Base-by-base conservation (phyloP, 2,329 filamentous ascomycete genomes). In the Neonectria faginata region DNA sequence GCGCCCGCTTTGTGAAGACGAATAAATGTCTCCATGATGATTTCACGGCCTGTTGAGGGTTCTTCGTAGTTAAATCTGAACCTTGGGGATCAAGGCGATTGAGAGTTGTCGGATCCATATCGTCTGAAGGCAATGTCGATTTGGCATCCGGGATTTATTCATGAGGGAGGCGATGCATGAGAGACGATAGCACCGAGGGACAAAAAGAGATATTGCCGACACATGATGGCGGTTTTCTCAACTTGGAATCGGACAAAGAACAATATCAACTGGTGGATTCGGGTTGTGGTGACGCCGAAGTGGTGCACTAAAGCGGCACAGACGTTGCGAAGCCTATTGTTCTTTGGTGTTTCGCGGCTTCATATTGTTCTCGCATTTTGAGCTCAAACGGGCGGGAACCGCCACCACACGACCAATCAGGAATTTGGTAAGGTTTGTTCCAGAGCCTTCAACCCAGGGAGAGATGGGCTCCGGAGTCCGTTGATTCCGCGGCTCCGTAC, bases 1-100 rank as follows among this genome's bases (percentile, higher is more conserved):
- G 90, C 16, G 81, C 79, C 68, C 78, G 82, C n/a, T 83, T 87
- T 0, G 90, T 92, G 76, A 97, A 97, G 45, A 82, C 81, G 76
- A 97, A 95, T 3, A 97, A 83, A 51, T 83, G 76, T 31, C 64
- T 75, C 77, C 79, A 82, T 22, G 76, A 76, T 16, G 75, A 67
- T 16, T 67, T 73, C 2, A 45, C 3, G 18, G 60, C 55, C 11
- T 65, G 61, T 20, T 66, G 66, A 16, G 29, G 29, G 36, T n/a
- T 3, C 27, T 65, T 60, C 14, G 25, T 25, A 39, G 22, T 3
- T 20, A 29, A 22, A 27, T 31, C 10, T 4, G 44, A 22, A 31
- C 14, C 14, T 6, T n/a, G 42, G 14, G 27, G 8, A 12, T 42
- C 20, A 22, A 10, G 9, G 7, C 25, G 14, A 9, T 7, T 50